Conservation (phyloP, 2,329 filamentous ascomycete species). For the Mycosphaerella arachidis region DNA sequence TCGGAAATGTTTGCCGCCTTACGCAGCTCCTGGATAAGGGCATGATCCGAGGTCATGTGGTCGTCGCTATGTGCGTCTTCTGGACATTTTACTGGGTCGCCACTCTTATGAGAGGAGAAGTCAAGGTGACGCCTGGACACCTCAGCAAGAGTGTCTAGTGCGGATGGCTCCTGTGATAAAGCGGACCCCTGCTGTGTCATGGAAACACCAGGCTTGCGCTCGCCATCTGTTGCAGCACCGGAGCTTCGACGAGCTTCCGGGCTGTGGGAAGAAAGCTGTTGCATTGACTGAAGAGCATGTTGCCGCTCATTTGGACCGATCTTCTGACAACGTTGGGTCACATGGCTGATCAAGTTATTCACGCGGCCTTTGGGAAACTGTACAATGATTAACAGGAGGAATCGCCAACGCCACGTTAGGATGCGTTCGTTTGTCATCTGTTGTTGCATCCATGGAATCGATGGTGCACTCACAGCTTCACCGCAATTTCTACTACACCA, state of each 20-base stretch:
- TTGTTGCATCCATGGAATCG: too few species aligned
- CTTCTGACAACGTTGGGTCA: constrained; percentile 81
- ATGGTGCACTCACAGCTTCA: constrained; percentile 7
- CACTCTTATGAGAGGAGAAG: constrained; percentile 45
- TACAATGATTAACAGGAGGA: neutral
- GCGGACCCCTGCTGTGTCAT: constrained; percentile 17
- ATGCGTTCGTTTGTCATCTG: neutral
- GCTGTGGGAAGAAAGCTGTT: neutral
- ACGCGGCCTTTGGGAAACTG: constrained; percentile 81
- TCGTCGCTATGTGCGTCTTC: neutral
- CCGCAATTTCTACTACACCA: constrained; percentile 20
- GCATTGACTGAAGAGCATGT: constrained; percentile 43
- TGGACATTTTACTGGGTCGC: neutral
- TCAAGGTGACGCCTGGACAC: constrained; percentile 74
- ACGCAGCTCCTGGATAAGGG: neutral
- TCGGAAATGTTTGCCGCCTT: neutral
- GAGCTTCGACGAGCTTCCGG: neutral
- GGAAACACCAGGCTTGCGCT: neutral
- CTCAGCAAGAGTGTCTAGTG: constrained; percentile 80
- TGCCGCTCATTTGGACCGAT: constrained; percentile 50
- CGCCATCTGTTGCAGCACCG: neutral
- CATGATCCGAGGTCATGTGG: neutral
- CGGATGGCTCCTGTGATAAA: constrained; percentile 58
- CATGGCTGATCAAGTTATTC: constrained; percentile 74
- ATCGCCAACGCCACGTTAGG: neutral